Conservation (phyloP, 257 asterid genomes). For the Osmanthus fragrans region DNA sequence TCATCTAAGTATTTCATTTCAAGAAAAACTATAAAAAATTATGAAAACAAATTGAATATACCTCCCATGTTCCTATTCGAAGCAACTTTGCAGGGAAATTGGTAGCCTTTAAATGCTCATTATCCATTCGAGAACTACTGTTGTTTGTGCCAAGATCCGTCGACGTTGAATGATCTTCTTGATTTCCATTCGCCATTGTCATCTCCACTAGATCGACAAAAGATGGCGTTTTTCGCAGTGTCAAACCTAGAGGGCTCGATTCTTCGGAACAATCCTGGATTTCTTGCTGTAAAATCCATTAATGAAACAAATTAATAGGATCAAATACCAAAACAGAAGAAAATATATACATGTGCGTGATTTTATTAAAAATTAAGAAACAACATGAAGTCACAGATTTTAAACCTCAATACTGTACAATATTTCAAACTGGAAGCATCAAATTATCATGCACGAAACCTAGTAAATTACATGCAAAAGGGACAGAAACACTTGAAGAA, state of each 20-base stretch:
- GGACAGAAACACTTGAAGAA: too few relatives aligned
- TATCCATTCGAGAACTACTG: neutral
- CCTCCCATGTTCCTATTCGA: conserved; percentile 49
- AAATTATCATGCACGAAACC: neutral
- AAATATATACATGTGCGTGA: neutral
- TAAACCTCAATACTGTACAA: too few relatives aligned
- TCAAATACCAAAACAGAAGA: too few relatives aligned
- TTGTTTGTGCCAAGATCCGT: neutral
- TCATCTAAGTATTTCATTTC: neutral
- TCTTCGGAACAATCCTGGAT: neutral
- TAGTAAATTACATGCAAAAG: neutral
- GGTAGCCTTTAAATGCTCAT: conserved; percentile 48
- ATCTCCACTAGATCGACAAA: conserved; percentile 18
- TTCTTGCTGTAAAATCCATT: neutral
- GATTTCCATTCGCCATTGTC: neutral
- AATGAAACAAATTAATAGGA: neutral
- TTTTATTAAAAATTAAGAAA: too few relatives aligned
- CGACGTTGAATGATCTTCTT: neutral
- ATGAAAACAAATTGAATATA: neutral
- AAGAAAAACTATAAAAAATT: neutral
- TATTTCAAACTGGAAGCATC: neutral
- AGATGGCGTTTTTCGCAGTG: conserved; percentile 25
- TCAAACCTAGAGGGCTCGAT: conserved; percentile 26
- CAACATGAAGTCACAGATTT: too few relatives aligned
- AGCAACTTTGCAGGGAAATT: conserved; percentile 32